phyloP scores from a whole-genome alignment of 768 basidiomycete genomes.

The Pleurotus djamor region DNA sequence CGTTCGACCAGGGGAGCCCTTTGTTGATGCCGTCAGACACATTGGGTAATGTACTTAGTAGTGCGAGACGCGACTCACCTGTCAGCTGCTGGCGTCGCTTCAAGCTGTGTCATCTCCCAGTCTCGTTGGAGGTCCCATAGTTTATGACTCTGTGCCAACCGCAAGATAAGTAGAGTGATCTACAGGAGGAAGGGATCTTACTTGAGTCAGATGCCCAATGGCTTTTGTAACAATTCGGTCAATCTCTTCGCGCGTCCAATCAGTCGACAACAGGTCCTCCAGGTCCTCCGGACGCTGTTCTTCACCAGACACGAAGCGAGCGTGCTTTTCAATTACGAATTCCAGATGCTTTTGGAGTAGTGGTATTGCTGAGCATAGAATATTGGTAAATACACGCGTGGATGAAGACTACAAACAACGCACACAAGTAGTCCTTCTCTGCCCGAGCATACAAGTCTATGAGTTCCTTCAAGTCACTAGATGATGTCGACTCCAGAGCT shows the following conservation, averaged over 20 bases:
- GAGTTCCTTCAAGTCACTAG: constrained; percentile 50
- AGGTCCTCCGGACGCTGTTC: constrained; percentile 44
- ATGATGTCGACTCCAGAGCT: constrained; percentile 48
- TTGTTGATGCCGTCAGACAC: constrained; percentile 7
- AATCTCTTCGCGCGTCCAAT: constrained; percentile 61
- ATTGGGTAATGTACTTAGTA: neutral
- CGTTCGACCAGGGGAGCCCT: constrained; percentile 44
- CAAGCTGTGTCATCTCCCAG: constrained; percentile 71
- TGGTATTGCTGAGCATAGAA: constrained; percentile 57
- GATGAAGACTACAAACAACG: constrained; percentile 24
- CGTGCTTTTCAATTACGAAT: constrained; percentile 47
- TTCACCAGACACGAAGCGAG: constrained; percentile 35
- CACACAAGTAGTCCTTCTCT: constrained; percentile 79
- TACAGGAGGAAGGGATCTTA: constrained; percentile 16
- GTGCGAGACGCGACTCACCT: constrained; percentile 28
- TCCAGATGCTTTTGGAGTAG: constrained; percentile 68
- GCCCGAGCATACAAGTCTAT: constrained; percentile 64
- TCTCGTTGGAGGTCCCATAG: constrained; percentile 74
- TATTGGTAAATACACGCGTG: neutral
- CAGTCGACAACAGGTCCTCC: constrained; percentile 56
- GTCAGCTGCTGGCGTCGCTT: constrained; percentile 40
- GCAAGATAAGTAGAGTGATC: neutral
- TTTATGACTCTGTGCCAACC: constrained; percentile 51
- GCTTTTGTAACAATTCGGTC: constrained; percentile 54
- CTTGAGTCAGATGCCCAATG: constrained; percentile 62